A percentile compares a stretch with the other conserved stretches of the same genome.
Evolutionary conservation across 306 rosid species (phyloP).

Genomic region (Lathyrus oleraceus): DNA sequence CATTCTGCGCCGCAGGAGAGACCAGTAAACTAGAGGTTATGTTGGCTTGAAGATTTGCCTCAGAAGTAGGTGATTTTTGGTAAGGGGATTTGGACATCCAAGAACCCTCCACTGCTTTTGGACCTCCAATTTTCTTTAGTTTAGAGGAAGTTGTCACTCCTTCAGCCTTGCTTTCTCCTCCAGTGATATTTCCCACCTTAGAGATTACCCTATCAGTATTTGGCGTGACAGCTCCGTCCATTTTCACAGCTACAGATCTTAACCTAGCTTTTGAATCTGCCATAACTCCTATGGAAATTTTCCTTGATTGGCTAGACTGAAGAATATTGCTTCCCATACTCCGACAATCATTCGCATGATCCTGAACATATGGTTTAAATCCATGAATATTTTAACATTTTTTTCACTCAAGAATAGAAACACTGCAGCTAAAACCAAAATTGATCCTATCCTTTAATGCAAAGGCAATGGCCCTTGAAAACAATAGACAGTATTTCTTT

Average conservation of each 20-base stretch:
- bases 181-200: slow-evolving; percentile 38
- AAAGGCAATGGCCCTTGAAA: not conserved
- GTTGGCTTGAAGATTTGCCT: slow-evolving; percentile 46
- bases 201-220: slow-evolving; percentile 48
- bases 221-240: slow-evolving; percentile 38
- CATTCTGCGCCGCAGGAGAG: slow-evolving; percentile 41
- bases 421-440: slow-evolving; percentile 19
- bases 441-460: not conserved
- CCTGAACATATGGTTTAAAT: slow-evolving; percentile 54
- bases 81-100: slow-evolving; percentile 49
- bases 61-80: slow-evolving; percentile 48
- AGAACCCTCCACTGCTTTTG: slow-evolving; percentile 49
- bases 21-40: slow-evolving; percentile 45
- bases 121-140: slow-evolving; percentile 42
- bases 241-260: slow-evolving; percentile 47
- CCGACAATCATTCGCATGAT: slow-evolving; percentile 51
- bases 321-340: slow-evolving; percentile 65
- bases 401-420: slow-evolving; percentile 17
- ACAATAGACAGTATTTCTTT: not conserved
- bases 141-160: slow-evolving; percentile 41
- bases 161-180: slow-evolving; percentile 45
- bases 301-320: slow-evolving; percentile 79
- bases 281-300: slow-evolving; percentile 86
- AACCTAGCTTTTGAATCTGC: slow-evolving; percentile 52
- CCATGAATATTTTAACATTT: slow-evolving; percentile 18